Evolutionary conservation across 2,329 filamentous ascomycete genomes (phyloP).

Genomic region (Cladosporium velox): DNA sequence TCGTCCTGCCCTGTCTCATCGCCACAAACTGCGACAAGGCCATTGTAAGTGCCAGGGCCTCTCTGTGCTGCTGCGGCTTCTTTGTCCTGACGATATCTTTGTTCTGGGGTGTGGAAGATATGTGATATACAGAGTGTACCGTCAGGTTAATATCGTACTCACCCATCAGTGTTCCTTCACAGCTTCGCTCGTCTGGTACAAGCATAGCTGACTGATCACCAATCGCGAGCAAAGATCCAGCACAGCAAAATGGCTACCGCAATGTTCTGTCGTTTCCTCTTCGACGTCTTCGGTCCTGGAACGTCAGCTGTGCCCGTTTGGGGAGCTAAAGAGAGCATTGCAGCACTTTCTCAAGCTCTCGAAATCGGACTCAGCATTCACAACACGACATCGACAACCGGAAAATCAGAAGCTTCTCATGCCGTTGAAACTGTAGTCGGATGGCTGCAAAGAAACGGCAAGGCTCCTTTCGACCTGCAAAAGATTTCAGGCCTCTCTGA

Average conservation of each 20-base stretch:
- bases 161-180: no score
- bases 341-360: background rate
- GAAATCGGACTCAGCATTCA: background rate
- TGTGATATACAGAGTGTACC: background rate
- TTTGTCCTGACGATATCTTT: background rate
- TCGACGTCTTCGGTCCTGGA: background rate
- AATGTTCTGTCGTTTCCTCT: background rate
- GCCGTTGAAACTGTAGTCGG: background rate
- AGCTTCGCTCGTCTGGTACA: background rate
- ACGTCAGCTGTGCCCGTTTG: background rate
- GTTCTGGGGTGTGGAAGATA: background rate
- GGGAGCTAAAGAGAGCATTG: background rate
- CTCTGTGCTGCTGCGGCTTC: background rate
- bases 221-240: background rate
- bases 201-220: background rate
- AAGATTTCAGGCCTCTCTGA: background rate
- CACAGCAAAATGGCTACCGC: background rate
- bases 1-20: background rate
- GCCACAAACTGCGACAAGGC: background rate
- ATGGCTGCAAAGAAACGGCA: background rate
- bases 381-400: background rate
- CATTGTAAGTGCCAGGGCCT: background rate
- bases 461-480: background rate
- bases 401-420: background rate
- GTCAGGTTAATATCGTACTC: background rate